Base-by-base conservation (phyloP, 1,284 basidiomycete species). In the Anthracocystis setariae region DNA sequence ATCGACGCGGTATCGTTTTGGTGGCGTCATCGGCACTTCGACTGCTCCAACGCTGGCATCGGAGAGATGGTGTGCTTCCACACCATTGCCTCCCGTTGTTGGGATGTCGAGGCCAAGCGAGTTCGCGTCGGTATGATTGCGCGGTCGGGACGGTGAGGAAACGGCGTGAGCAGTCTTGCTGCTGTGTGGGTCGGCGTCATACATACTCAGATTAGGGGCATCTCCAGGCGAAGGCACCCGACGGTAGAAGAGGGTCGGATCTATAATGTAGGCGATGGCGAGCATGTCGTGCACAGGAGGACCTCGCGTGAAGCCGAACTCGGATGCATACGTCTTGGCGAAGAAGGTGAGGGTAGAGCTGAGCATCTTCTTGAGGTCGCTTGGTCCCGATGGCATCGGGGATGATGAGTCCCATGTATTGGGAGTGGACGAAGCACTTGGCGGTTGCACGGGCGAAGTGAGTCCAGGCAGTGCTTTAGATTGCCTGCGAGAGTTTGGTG, bases 221-320 rank as follows among this genome's bases (percentile, higher is more conserved):
- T 71, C 68, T 8, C 68, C 68, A 38, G 68, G 68, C n/a, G 73
- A 63, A 20, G 64, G 64, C 5, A 57, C 57, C 25, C 63, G 58
- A 8, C 62, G 62, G 37, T 63, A 61, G 59, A 80, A 80, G 24
- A 80, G 58, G n/a, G 56, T 56, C n/a, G 73, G 74, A 40, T 77
- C 73, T 38, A 76, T 62, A 20, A 80, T 65, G 50, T 77, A 80
- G 17, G 73, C 77, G 20, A 78, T 69, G n/a, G 71, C 64, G 17
- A 80, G 64, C 57, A 77, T 60, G 58, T 80, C 78, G 53, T 80
- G 78, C 2, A 79, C 70, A 7, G 78, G 78, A 8, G 78, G 78
- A 9, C 78, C 78, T 24, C 57, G 48, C 0, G 50, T 59, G 48
- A 80, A 80, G 9, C 75, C 76, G 43, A 80, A 78, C 44, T 77